Base-by-base conservation (phyloP, 108 stramenopile species). In the Skeletonema grethae region DNA sequence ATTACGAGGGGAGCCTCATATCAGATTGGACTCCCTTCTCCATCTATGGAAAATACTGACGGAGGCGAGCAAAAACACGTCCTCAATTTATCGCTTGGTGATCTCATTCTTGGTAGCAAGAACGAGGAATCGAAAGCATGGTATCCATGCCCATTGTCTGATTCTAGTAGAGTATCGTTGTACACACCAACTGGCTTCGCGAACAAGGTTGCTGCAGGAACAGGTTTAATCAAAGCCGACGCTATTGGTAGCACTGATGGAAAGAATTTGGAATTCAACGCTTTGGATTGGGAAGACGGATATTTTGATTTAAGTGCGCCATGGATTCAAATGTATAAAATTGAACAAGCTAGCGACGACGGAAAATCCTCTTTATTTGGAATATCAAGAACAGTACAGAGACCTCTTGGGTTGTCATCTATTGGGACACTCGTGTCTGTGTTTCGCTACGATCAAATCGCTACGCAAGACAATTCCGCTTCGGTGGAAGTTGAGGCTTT, bases 111-210 rank as follows among this genome's bases (percentile, higher is more conserved):
- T 16, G 79, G 79, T 20, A 57, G 29, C 31, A 50, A 80, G 29
- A 53, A 22, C 24, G 61, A 77, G 38, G 71, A 61, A 38, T 63
- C 61, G 71, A 79, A 68, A 55, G 79, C 72, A 57, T 80, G 79
- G 79, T 65, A 80, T 58, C 79, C 79, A 12, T 80, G 79, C 28
- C 72, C 72, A 45, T 45, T 80, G 36, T 80, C 79, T n/a, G 72
- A 80, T 64, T 80, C 79, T 34, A 80, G 79, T 59, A 68, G 41
- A 59, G 36, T 80, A 28, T 22, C 61, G 29, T 38, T 80, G 58
- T 50, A 63, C 35, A 24, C 69, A 11, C 79, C 79, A 35, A n/a
- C 22, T 53, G 50, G 50, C 1, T 53, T 22, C 22, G 59, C 22
- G 32, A 65, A 65, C 31, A 68, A 64, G 18, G n/a, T 61, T 59